Evolutionary conservation across 306 rosid species (phyloP), one percentile per base, ranked within the genome.

Genomic region (Pterocarpus macrocarpus): DNA sequence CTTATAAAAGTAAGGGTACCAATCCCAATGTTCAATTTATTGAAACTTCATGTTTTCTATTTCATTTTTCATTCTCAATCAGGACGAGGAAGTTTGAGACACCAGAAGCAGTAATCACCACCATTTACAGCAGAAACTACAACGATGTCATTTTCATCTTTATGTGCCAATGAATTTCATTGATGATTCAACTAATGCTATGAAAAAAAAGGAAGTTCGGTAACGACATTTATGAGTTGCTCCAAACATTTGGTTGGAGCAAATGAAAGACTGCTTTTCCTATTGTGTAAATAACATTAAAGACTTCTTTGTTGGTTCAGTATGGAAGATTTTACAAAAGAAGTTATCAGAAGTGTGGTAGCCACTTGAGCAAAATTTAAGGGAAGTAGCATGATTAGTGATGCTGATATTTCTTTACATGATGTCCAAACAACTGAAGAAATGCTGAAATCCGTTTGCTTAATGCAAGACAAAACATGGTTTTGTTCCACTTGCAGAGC

Each of bases 341-440:
- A 61, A 32, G 7, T 62, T 45, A 34, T 10, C 64, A 43, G 12
- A 64, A 63, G 69, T 43, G 22, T 22, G n/a, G 52, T n/a, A 64
- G 62, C 22, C 33, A 14, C 62, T 64, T 7, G 3, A 64, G 67
- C 6, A 64, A 13, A 71, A 73, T 32, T 16, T 4, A 16, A 62
- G 44, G 32, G 33, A 77, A 77, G 38, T 52, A 43, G 49, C 61
- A 61, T 2, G 52, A 69, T 28, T 55, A 71, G 16, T 33, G 9
- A 76, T 59, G 35, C 15, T 38, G 50, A 47, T 52, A 45, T 53
- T 67, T 30, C 35, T 70, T 77, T 65, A 53, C 68, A 77, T 43
- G 74, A 38, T 13, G 52, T 30, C 38, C 36, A 41, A n/a, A 45
- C 74, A 52, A 15, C 52, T 6, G 57, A 77, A 78, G 17, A 44